Evolutionary conservation across 2,329 filamentous ascomycete species (phyloP).

Genomic region (Cordyceps farinosa): DNA sequence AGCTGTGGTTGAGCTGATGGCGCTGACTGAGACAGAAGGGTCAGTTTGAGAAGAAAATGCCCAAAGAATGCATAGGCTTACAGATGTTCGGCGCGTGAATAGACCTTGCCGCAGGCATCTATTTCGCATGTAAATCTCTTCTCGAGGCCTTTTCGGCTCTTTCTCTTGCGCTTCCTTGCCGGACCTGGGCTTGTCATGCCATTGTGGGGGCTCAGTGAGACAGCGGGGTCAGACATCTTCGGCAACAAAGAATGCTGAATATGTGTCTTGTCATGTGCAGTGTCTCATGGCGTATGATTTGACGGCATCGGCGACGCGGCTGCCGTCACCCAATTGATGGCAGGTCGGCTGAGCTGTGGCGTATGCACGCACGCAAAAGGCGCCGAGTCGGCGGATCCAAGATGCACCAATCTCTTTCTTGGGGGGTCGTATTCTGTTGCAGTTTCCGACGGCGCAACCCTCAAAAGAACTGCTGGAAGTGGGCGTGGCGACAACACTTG

Average conservation of each 20-base stretch:
- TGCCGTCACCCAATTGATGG: background rate
- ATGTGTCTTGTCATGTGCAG: background rate
- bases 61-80: conserved; percentile 46
- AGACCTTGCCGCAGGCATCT: conserved; percentile 89
- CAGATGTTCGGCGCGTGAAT: conserved; percentile 93
- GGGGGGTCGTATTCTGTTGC: background rate
- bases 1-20: conserved; percentile 92
- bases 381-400: background rate
- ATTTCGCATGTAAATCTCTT: conserved; percentile 82
- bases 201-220: conserved; percentile 50
- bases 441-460: background rate
- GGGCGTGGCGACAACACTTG: background rate
- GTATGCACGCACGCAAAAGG: background rate
- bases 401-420: background rate
- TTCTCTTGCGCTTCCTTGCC: conserved; percentile 50
- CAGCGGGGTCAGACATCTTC: conserved; percentile 46
- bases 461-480: background rate
- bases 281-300: background rate
- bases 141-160: conserved; percentile 74
- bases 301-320: background rate
- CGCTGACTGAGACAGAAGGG: conserved; percentile 55
- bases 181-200: background rate
- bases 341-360: background rate
- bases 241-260: conserved; percentile 30
- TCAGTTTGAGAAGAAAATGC: conserved; percentile 19